phyloP scores from a whole-genome alignment of 495 filamentous ascomycete species.

The Neurospora sp. region DNA sequence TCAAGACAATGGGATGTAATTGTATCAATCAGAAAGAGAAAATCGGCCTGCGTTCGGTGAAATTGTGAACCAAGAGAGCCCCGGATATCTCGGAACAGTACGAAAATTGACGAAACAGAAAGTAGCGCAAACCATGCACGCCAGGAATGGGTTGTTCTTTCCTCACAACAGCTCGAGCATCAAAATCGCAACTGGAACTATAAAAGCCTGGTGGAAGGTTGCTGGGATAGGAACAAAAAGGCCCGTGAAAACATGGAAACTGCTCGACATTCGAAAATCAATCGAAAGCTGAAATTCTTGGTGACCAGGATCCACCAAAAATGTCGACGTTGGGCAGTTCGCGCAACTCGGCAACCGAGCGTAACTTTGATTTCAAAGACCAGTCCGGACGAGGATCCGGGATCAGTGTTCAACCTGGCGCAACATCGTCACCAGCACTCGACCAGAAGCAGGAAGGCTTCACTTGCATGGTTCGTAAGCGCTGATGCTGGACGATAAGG shows the following conservation, averaged over 20 bases:
- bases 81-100: neutral
- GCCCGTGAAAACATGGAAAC: neutral
- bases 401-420: neutral
- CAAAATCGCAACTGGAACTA: neutral
- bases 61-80: neutral
- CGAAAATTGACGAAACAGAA: neutral
- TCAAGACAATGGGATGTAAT: neutral
- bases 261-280: neutral
- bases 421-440: neutral
- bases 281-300: neutral
- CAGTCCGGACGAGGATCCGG: neutral
- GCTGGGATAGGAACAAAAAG: neutral
- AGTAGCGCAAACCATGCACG: neutral
- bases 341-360: neutral
- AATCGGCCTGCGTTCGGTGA: neutral
- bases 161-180: neutral
- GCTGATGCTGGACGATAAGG: neutral
- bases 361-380: neutral
- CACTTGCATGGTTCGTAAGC: neutral
- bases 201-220: neutral
- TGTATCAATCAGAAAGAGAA: neutral
- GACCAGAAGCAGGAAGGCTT: neutral
- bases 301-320: neutral
- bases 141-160: neutral
- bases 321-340: neutral